Percentiles rank a stretch among this genome's conserved stretches.
phyloP scores from a whole-genome alignment of 1,139 yeast species.

The Kurtzmaniella quercitrusa region DNA sequence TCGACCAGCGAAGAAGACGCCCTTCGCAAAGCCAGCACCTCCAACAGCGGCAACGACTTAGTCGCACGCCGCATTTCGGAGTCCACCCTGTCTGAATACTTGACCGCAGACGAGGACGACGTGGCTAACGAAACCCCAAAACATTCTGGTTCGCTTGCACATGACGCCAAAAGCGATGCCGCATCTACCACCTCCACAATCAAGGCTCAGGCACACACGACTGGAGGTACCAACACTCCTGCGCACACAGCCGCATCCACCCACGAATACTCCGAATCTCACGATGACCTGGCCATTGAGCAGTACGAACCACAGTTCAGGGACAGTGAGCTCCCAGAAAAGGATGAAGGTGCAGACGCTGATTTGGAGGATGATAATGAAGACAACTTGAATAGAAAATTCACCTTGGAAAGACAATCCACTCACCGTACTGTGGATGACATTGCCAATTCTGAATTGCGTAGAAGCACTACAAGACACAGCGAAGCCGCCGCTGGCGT shows the following conservation, averaged over 20 bases:
- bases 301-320: not conserved
- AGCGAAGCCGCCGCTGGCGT: slow-evolving; percentile 7
- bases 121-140: not conserved
- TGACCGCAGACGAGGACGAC: slow-evolving; percentile 30
- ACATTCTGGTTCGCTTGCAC: not conserved
- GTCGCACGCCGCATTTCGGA: slow-evolving; percentile 5
- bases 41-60: slow-evolving; percentile 7
- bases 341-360: not conserved
- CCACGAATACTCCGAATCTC: not conserved
- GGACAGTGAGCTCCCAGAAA: not conserved
- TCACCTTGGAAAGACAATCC: slow-evolving; percentile 16
- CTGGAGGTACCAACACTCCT: too few relatives aligned
- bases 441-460: slow-evolving; percentile 8
- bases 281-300: slow-evolving; percentile 1
- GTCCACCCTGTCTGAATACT: slow-evolving; percentile 23
- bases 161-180: not conserved
- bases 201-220: not conserved
- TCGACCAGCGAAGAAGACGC: slow-evolving; percentile 33
- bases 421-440: slow-evolving; percentile 17
- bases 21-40: slow-evolving; percentile 26
- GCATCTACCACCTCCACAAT: not conserved
- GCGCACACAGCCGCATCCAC: too few relatives aligned
- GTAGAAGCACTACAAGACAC: slow-evolving; percentile 1
- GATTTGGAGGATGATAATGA: slow-evolving; percentile 9
- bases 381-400: slow-evolving; percentile 18